Evolutionary conservation across 441 rosid species (phyloP).

Genomic region (Erodium chrysanthum): DNA sequence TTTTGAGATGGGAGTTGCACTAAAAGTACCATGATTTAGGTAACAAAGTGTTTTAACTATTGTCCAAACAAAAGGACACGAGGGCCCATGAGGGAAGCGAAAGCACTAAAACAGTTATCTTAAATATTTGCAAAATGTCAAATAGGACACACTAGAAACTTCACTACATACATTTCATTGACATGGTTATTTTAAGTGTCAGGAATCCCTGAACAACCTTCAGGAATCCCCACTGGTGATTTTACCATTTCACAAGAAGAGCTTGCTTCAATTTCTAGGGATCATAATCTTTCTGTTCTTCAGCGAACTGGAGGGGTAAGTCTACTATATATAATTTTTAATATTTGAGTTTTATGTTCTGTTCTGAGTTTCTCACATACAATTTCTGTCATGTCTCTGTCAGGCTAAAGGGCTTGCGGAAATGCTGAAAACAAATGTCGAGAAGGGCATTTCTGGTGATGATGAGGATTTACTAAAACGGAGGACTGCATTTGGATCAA

Average conservation of each 20-base stretch:
- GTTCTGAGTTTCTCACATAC: neutral
- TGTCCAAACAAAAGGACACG: no score
- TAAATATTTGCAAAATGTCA: neutral
- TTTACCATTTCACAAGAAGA: constrained; percentile 58
- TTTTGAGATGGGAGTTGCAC: no score
- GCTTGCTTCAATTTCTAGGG: constrained; percentile 69
- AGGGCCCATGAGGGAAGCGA: no score
- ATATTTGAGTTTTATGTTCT: neutral
- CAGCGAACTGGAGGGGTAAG: constrained; percentile 71
- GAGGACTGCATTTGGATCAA: constrained; percentile 69
- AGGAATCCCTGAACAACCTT: constrained; percentile 33
- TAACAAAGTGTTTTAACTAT: no score
- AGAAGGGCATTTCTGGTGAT: constrained; percentile 71
- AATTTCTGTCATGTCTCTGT: constrained; percentile 15
- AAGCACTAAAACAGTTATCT: no score
- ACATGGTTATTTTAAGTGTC: constrained; percentile 16
- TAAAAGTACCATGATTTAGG: no score
- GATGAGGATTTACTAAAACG: constrained; percentile 61
- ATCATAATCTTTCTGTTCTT: constrained; percentile 46
- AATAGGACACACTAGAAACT: no score
- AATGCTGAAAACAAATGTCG: constrained; percentile 56
- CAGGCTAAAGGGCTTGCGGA: constrained; percentile 65
- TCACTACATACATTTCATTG: neutral
- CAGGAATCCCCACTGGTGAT: constrained; percentile 37
- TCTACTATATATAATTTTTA: constrained; percentile 18